These are phyloP conservation scores for Sonneratia caseolaris DNA, from an alignment of 345 rosid species.

Conservation along the genomic window DNA sequence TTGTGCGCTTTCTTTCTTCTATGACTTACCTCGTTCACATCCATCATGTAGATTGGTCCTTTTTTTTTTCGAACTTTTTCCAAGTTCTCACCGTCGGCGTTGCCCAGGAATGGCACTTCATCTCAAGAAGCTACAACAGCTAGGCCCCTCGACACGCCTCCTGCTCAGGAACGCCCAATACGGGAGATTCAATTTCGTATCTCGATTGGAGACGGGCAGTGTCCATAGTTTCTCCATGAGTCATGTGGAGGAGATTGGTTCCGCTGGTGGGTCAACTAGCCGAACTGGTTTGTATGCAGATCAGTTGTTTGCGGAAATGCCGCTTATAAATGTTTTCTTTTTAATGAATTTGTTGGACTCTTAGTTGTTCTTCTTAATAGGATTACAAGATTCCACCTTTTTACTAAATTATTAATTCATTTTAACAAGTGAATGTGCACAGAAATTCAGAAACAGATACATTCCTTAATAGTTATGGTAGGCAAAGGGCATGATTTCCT, in stretches of 20 bases:
- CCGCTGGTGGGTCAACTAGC: neutral
- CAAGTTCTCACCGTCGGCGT: no score
- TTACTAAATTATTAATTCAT: neutral
- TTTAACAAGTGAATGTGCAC: neutral
- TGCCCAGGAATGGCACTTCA: neutral
- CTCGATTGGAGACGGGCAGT: neutral
- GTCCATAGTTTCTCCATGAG: neutral
- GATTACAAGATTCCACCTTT: neutral
- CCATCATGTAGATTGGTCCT: neutral
- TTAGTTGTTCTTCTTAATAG: neutral
- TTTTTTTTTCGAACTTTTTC: neutral
- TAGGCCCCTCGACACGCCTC: neutral
- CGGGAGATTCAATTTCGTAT: neutral
- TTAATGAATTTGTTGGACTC: neutral
- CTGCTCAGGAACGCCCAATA: neutral
- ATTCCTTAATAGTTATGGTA: neutral
- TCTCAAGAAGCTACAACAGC: neutral
- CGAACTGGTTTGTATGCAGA: neutral
- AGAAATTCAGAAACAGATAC: neutral
- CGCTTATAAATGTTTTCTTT: neutral
- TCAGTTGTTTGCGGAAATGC: constrained; percentile 4
- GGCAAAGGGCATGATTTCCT: neutral
- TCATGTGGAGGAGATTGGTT: neutral
- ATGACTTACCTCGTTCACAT: neutral
- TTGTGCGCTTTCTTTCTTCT: neutral